Conservation (phyloP, 2,329 filamentous ascomycete species). For the Thermochaetoides dissita region DNA sequence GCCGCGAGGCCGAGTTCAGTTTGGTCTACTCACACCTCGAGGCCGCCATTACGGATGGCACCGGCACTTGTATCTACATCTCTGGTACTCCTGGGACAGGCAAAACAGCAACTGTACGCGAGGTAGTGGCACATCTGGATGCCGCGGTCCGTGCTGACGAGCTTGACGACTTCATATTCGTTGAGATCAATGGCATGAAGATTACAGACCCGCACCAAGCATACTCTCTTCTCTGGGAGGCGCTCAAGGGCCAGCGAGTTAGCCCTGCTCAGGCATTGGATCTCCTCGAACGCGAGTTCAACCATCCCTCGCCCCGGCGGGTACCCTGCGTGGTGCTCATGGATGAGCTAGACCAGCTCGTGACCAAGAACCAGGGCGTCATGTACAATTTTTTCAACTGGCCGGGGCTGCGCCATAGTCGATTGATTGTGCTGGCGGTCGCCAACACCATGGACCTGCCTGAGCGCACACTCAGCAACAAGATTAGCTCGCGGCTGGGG, state of each 20-base stretch:
- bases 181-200: conserved; percentile 99
- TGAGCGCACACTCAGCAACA: conserved; percentile 91
- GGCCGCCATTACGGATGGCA: conserved; percentile 83
- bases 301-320: conserved; percentile 72
- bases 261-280: conserved; percentile 84
- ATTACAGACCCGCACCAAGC: conserved; percentile 96
- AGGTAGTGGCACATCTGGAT: conserved; percentile 81
- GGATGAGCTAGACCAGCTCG: conserved; percentile 95
- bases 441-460: conserved; percentile 99
- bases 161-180: conserved; percentile 95
- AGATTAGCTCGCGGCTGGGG: conserved; percentile 84
- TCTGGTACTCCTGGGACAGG: conserved; percentile 96
- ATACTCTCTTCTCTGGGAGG: conserved; percentile 91
- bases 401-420: conserved; percentile 80
- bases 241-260: conserved; percentile 81
- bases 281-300: conserved; percentile 84
- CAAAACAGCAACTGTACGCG: conserved; percentile 92
- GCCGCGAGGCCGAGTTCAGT: conserved; percentile 80
- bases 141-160: conserved; percentile 79
- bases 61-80: conserved; percentile 95
- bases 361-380: conserved; percentile 97
- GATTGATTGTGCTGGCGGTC: conserved; percentile 89
- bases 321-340: conserved; percentile 95
- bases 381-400: conserved; percentile 99
- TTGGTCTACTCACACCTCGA: conserved; percentile 89